Evolutionary conservation across 2,329 filamentous ascomycete species (phyloP), one percentile per base, ranked within the genome.

Genomic region (Trichoderma polysporum): DNA sequence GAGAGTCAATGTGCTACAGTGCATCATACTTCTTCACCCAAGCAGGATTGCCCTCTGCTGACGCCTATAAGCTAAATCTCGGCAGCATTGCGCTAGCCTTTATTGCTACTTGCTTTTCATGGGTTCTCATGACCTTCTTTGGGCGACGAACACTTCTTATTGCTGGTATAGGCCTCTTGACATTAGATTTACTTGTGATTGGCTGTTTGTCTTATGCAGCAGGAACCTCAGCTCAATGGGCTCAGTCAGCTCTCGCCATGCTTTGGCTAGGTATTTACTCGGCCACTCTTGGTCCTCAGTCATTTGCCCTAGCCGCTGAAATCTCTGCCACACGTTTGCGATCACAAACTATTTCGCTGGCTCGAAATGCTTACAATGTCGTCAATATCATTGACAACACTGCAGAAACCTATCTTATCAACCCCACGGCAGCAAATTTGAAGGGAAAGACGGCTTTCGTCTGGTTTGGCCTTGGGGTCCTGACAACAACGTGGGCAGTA

Each of bases 361-460:
- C 54, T 31, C 22, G 54, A 19, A 58, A 58, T 22, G 54, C 54
- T n/a, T 58, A 58, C 54, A 58, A 58, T 1, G 37, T 58, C 29
- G 37, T 25, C 7, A 58, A 58, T 45, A 17, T 58, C 9, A 19
- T 58, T 19, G 27, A 25, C 27, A 25, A 25, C 54, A 58, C 54
- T 31, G 37, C 27, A 15, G 54, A 25, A n/a, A 19, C 54, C 25
- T 58, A 58, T 45, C n/a, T 25, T 19, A 25, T 58, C 8, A 58
- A 58, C 17, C 54, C 54, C 15, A 58, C 54, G 1, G 54, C 35
- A 25, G 54, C 22, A 31, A 58, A 58, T 31, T 12, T 58, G 25
- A 58, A 58, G 9, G 54, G 54, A 4, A 58, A 58, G 25, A 58
- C 54, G n/a, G 54, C 54, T 10, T 58, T 58, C 17, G 17, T 58